Evolutionary conservation across 495 filamentous ascomycete genomes (phyloP), one percentile per base, ranked within the genome.

Genomic region (Penicillium cinerascens): DNA sequence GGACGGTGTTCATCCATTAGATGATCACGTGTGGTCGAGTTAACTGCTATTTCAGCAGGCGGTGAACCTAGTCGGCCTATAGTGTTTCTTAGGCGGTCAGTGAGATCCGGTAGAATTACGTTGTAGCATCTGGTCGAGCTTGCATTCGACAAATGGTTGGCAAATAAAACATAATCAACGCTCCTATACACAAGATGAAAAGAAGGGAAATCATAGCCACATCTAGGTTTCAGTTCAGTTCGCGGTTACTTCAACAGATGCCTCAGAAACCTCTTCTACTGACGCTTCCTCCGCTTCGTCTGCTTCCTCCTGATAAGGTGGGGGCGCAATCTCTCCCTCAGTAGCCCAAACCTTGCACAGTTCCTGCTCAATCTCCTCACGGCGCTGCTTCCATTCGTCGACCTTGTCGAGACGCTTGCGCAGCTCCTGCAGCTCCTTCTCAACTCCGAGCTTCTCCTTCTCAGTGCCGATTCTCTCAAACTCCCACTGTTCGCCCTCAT

Each of bases 401-500:
- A 96, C 92, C 65, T 88, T 85, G 17, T 80, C 81, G 4, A 97
- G 70, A 13, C 84, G 79, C 64, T 91, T 89, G 36, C 84, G 84
- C 40, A 99, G 74, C 56, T 93, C 89, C 44, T 86, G 78, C 38
- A 99, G 69, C 68, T 99, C 95, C 59, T 84, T 85, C 75, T 96
- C 91, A 1, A 96, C 92, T 7, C 86, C 85, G 61, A 89, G 84
- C 70, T 92, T 93, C 76, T 99, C 95, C 59, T 85, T 78, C 63
- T 88, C 87, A 0, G 91, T 97, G 38, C 95, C 95, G 54, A 99
- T 96, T 40, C 90, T 78, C 62, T 96, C 88, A 61, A 96, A 85
- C 51, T 89, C 87, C 90, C 92, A 98, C 57, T 84, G 82, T 16
- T 75, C 71, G 16, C 77, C 79, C 29, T 75, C 71, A 18, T 83